Percentiles rank a stretch among this genome's conserved stretches.
Evolutionary conservation across 306 rosid species (phyloP).

Genomic region (Prinsepia uniflora): DNA sequence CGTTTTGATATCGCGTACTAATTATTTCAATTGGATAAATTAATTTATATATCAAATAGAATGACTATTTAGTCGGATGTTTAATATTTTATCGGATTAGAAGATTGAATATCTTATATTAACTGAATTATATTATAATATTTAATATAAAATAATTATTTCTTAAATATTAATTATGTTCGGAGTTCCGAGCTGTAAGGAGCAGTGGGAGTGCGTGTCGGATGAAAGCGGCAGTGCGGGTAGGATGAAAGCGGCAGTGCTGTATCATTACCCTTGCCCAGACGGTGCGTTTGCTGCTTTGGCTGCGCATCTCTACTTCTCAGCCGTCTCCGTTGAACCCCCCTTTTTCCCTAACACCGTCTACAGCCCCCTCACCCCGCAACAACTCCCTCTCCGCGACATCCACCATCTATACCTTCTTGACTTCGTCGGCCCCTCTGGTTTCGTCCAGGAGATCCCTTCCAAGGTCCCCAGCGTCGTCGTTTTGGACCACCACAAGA

Average conservation of each 20-base stretch:
- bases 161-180: too few relatives aligned
- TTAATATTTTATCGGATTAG: too few relatives aligned
- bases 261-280: slow-evolving; percentile 87
- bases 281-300: slow-evolving; percentile 89
- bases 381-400: slow-evolving; percentile 59
- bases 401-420: slow-evolving; percentile 65
- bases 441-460: slow-evolving; percentile 60
- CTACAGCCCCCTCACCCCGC: slow-evolving; percentile 48
- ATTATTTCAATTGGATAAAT: too few relatives aligned
- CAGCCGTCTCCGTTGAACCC: slow-evolving; percentile 44
- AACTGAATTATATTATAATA: too few relatives aligned
- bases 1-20: too few relatives aligned
- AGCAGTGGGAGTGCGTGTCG: too few relatives aligned
- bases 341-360: slow-evolving; percentile 81
- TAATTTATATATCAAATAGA: too few relatives aligned
- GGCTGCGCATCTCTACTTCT: slow-evolving; percentile 82
- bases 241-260: slow-evolving; percentile 41
- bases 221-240: slow-evolving; percentile 47
- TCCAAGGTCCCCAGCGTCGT: slow-evolving; percentile 56
- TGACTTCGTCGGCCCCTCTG: slow-evolving; percentile 72
- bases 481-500: slow-evolving; percentile 89
- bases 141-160: too few relatives aligned
- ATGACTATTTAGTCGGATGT: too few relatives aligned
- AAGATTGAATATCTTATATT: too few relatives aligned
- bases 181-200: too few relatives aligned